Evolutionary conservation across 139 green algal genomes (phyloP).

Genomic region (Tetratostichococcus sp.): DNA sequence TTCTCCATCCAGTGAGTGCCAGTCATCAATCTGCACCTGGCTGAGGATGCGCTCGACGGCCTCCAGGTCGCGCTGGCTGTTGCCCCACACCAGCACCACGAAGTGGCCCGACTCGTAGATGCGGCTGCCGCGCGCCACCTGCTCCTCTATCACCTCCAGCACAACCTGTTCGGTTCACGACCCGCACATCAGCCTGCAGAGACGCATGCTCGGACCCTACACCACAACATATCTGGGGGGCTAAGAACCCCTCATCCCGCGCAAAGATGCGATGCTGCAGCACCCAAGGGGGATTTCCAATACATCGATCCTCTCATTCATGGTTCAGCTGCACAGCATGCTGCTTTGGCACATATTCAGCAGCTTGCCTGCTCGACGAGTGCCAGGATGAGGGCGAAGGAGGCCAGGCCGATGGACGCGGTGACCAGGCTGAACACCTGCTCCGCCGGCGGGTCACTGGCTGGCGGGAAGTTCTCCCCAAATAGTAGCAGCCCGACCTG

Average conservation of each 20-base stretch:
- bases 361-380: conserved; percentile 60
- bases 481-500: conserved; percentile 26
- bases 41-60: conserved; percentile 39
- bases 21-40: conserved; percentile 24
- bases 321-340: too few relatives aligned
- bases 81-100: conserved; percentile 34
- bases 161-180: conserved; percentile 22
- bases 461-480: conserved; percentile 25
- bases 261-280: too few relatives aligned
- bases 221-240: too few relatives aligned
- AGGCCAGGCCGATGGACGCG: conserved; percentile 38
- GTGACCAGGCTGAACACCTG: conserved; percentile 39
- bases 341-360: too few relatives aligned
- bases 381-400: conserved; percentile 64
- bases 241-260: too few relatives aligned
- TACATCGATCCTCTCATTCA: too few relatives aligned
- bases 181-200: too few relatives aligned
- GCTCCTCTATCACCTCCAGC: conserved; percentile 37
- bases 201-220: too few relatives aligned
- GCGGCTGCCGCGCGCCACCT: conserved; percentile 37
- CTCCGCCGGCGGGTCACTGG: not conserved
- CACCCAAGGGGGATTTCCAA: too few relatives aligned
- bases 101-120: conserved; percentile 46
- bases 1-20: too few relatives aligned
- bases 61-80: conserved; percentile 35